Conservation (phyloP, 2,329 filamentous ascomycete genomes). For the Xylariaceae sp. region DNA sequence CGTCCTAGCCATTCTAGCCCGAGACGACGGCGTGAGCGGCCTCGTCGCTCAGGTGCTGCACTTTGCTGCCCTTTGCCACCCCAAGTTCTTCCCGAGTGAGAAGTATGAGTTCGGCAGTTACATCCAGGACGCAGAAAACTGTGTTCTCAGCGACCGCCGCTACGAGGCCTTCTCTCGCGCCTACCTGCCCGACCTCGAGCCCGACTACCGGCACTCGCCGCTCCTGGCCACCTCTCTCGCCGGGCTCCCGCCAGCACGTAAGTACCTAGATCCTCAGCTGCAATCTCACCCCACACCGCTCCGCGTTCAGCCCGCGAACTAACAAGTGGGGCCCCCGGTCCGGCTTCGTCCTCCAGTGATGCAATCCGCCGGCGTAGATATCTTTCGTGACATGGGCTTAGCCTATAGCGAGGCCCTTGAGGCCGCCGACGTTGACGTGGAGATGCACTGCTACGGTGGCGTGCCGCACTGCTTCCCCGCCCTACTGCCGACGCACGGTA, state of each 20-base stretch:
- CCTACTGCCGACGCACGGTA: conserved; percentile 3
- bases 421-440: conserved; percentile 7
- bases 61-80: conserved; percentile 15
- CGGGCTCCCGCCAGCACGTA: conserved; percentile 14
- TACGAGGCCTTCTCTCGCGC: conserved; percentile 9
- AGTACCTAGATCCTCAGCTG: not conserved
- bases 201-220: conserved; percentile 15
- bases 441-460: conserved; percentile 11
- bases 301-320: not conserved
- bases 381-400: conserved; percentile 14
- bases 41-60: conserved; percentile 16
- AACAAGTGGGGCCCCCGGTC: not conserved
- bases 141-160: conserved; percentile 9
- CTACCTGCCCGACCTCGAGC: conserved; percentile 9
- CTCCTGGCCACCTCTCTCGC: conserved; percentile 11
- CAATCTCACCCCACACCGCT: too few species aligned
- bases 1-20: conserved; percentile 4
- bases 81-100: conserved; percentile 11
- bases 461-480: conserved; percentile 18
- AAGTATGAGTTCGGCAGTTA: conserved; percentile 16
- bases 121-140: conserved; percentile 14
- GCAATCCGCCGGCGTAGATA: conserved; percentile 18
- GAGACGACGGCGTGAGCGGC: conserved; percentile 12
- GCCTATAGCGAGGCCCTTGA: conserved; percentile 14
- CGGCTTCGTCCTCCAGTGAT: conserved; percentile 4